Conservation (phyloP, 2,329 filamentous ascomycete genomes). For the Aspergillus fumigatiaffinis region DNA sequence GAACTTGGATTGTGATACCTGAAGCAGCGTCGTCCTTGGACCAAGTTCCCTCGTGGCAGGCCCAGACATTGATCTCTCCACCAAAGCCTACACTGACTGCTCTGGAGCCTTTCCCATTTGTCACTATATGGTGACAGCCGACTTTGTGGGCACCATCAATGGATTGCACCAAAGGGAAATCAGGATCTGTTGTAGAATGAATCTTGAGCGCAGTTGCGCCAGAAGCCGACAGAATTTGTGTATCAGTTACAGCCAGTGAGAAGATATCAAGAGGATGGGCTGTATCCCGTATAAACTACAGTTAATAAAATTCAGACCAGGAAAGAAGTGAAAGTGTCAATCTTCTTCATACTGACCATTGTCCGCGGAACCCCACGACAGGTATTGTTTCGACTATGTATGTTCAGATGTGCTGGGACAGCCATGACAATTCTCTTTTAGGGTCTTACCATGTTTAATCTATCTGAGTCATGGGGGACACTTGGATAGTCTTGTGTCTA, state of each 20-base stretch:
- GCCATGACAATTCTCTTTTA: background rate
- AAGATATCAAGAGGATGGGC: constrained; percentile 84
- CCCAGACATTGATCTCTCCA: constrained; percentile 84
- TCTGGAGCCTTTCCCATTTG: constrained; percentile 63
- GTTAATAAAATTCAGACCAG: constrained; percentile 22
- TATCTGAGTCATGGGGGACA: background rate
- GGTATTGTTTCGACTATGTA: constrained; percentile 90
- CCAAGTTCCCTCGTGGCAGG: constrained; percentile 54
- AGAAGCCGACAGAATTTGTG: constrained; percentile 73
- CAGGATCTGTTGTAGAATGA: constrained; percentile 66
- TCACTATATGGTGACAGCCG: constrained; percentile 85
- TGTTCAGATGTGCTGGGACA: constrained; percentile 1
- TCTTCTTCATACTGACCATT: constrained; percentile 56
- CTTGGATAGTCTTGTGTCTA: background rate
- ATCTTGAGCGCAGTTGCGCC: constrained; percentile 79
- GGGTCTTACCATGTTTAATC: constrained; percentile 20
- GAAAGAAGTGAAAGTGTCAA: background rate
- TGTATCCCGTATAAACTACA: constrained; percentile 31
- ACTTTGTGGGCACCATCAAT: constrained; percentile 77
- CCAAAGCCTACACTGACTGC: constrained; percentile 85
- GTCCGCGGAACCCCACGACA: constrained; percentile 86
- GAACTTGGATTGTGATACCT: constrained; percentile 29
- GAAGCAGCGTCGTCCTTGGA: constrained; percentile 47
- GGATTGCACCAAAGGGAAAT: constrained; percentile 75
- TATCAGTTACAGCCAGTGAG: constrained; percentile 70